Conservation (phyloP, 2,329 filamentous ascomycete species). For the Sporothrix protearum region DNA sequence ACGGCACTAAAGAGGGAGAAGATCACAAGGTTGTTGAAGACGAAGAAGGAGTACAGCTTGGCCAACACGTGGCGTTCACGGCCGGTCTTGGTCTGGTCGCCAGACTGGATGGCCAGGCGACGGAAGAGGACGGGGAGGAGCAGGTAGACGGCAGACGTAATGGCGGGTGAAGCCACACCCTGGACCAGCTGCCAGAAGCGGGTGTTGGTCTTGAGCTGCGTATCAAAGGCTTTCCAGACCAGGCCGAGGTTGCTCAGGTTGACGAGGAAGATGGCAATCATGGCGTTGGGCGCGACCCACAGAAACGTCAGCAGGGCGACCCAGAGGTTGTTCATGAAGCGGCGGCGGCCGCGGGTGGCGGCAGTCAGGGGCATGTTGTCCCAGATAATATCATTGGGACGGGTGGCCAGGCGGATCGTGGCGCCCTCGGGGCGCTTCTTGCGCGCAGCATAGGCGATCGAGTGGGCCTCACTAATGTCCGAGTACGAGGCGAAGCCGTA, state of each 20-base stretch:
- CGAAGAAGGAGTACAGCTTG: constrained; percentile 91
- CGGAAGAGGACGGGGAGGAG: constrained; percentile 89
- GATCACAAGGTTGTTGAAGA: constrained; percentile 93
- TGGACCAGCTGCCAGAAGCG: constrained; percentile 82
- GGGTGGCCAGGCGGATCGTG: constrained; percentile 73
- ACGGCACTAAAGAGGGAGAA: constrained; percentile 88
- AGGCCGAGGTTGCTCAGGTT: constrained; percentile 76
- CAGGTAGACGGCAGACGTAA: constrained; percentile 84
- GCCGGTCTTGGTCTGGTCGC: constrained; percentile 87
- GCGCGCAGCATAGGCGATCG: constrained; percentile 75
- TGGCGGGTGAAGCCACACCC: constrained; percentile 81
- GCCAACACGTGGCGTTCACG: constrained; percentile 86
- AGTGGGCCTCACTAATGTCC: constrained; percentile 81
- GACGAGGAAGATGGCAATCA: constrained; percentile 91
- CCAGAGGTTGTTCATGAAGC: constrained; percentile 80
- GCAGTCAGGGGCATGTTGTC: constrained; percentile 77
- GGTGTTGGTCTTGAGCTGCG: constrained; percentile 58
- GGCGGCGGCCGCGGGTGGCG: constrained; percentile 64
- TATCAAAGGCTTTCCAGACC: constrained; percentile 74
- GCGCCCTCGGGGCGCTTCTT: constrained; percentile 78
- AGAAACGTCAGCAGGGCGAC: constrained; percentile 73
- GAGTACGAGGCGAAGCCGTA: constrained; percentile 96
- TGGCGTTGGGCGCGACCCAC: constrained; percentile 88
- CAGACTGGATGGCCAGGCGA: constrained; percentile 74
- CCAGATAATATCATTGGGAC: constrained; percentile 93